Base-by-base conservation (phyloP, 2,329 filamentous ascomycete genomes). In the Aspergillus niger region DNA sequence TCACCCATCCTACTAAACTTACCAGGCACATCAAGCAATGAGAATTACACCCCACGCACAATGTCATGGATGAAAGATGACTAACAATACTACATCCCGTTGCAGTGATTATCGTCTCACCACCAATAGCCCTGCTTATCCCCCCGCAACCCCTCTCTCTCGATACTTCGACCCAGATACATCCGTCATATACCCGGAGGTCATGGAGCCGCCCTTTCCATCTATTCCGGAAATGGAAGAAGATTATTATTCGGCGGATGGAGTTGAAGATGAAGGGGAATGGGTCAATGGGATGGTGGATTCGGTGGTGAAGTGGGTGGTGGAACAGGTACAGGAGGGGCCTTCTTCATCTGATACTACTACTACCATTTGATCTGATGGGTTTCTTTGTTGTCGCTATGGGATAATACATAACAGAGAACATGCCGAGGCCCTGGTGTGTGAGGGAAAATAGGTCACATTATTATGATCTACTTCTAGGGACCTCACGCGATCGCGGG, bases 101-200 rank as follows among this genome's bases (percentile, higher is more conserved):
- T 13, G 11, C 32, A 36, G 32, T 13, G 17, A 44, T 44, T 20
- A 24, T 11, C 20, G 8, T 6, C n/a, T 17, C 39, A n/a, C 39
- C 39, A 43, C 15, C 24, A 6, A 50, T n/a, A 32, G 26, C 3
- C 1, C 30, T 15, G 17, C 2, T 20, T 2, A 11, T 47, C 13
- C 13, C 20, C 52, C 52, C 22, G 7, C 39, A 30, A 38, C 43
- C 28, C 62, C 51, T 10, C 55, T 69, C 8, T 58, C 61, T 2
- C 63, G 55, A 57, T 69, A 66, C 49, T 70, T 71, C 53, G 60
- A 71, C 60, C 60, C 59, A 5, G 17, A 50, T 8, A 68, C 68
- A 2, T 60, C 52, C 8, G 44, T 55, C 20, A 36, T 72, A 24
- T 48, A 61, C 51, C 24, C 47, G 3, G 24, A 63, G 8, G 54